Base-by-base conservation (phyloP, 2,329 filamentous ascomycete species). In the Xylariaceae sp. region DNA sequence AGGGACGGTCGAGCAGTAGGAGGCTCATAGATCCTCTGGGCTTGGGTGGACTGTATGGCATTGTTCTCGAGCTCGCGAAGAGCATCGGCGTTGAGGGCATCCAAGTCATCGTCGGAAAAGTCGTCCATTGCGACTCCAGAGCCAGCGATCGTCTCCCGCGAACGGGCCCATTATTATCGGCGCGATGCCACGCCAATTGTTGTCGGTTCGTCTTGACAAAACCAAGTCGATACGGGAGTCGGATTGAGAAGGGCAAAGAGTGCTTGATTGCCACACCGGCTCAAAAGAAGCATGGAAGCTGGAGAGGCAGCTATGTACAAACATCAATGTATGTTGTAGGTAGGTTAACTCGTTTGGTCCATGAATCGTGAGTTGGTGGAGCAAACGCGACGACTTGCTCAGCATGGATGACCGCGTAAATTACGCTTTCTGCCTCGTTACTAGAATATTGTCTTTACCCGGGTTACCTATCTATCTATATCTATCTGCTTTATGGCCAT, bases 31-130 rank as follows among this genome's bases (percentile, higher is more conserved):
- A 51, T 64, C 51, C 65, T 66, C 44, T 71, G 74, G 35, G 72
- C 74, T 61, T 84, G 81, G 3, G 83, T 86, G 61, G 77, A 77
- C 61, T 80, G 79, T 60, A 86, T 81, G 40, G 84, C 84, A 64
- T 80, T 78, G 63, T 80, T 78, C 65, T 87, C 84, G 58, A 87
- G 79, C 65, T 85, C 81, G 62, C 81, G 75, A 3, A 87, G 72
- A 46, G 74, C 74, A 59, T 78, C 76, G 58, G 78, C 74, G 60
- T 83, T 80, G 42, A 87, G 71, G 41, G 79, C 75, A 67, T 87
- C 82, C 62, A 87, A 75, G 57, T 77, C 82, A 65, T 85, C 83
- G 66, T 86, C 84, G 56, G 77, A 81, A 66, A 83, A 86, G 58
- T 81, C 79, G 71, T 84, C 81, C 72, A 68, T 70, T 53, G 68